Conservation (phyloP, 257 asterid genomes). For the Cruciata laevipes region DNA sequence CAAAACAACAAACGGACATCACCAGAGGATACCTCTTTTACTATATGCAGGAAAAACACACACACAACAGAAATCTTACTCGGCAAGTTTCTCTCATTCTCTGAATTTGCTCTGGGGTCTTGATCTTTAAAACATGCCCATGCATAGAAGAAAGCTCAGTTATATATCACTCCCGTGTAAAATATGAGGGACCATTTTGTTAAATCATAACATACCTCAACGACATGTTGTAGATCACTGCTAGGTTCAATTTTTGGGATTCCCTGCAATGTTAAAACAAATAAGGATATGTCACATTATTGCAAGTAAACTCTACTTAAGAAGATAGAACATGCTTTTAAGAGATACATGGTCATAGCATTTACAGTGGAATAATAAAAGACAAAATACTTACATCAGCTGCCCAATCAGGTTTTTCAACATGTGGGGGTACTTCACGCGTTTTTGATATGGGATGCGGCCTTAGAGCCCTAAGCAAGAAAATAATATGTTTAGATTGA, state of each 20-base stretch:
- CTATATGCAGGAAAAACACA: not conserved
- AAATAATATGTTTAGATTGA: not conserved
- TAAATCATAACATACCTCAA: slow-evolving; percentile 58
- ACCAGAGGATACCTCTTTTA: not conserved
- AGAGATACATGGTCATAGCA: not conserved
- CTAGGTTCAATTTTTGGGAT: slow-evolving; percentile 83
- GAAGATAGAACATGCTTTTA: not conserved
- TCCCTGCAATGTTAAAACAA: slow-evolving; percentile 45
- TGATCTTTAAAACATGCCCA: slow-evolving; percentile 54
- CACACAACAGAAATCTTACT: slow-evolving; percentile 37
- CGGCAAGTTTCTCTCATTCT: slow-evolving; percentile 90
- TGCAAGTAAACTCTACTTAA: not conserved
- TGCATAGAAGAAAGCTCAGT: slow-evolving; percentile 21
- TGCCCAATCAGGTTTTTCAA: slow-evolving; percentile 97
- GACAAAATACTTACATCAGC: slow-evolving; percentile 51
- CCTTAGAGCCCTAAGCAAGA: slow-evolving; percentile 46
- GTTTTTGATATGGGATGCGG: slow-evolving; percentile 75
- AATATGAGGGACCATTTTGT: slow-evolving; percentile 3
- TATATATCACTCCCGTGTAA: slow-evolving; percentile 7
- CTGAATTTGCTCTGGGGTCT: slow-evolving; percentile 72
- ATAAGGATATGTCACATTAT: not conserved
- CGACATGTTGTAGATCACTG: slow-evolving; percentile 83
- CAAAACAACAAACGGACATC: not conserved
- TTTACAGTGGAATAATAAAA: not conserved
- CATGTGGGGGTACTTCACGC: slow-evolving; percentile 63